Evolutionary conservation across 148 eudicot species (phyloP).

Genomic region (Polygonum maritimum): DNA sequence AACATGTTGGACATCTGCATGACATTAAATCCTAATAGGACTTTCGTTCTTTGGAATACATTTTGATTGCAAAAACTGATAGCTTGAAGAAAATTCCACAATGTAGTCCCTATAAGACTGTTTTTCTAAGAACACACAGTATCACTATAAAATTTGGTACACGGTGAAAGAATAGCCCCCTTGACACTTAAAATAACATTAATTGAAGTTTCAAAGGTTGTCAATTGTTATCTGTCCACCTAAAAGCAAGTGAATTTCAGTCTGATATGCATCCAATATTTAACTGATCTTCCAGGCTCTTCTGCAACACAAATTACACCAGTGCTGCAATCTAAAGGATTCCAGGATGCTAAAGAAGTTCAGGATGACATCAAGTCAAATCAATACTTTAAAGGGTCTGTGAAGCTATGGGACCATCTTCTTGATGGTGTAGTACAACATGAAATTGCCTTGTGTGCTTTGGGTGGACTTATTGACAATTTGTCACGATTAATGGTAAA

Average conservation of each 20-base stretch:
- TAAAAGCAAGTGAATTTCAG: neutral
- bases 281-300: slow-evolving; percentile 37
- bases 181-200: neutral
- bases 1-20: neutral
- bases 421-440: slow-evolving; percentile 44
- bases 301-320: slow-evolving; percentile 45
- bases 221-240: neutral
- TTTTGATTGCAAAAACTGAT: neutral
- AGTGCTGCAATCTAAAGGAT: slow-evolving; percentile 35
- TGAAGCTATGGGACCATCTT: slow-evolving; percentile 38
- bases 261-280: neutral
- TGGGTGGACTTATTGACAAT: slow-evolving; percentile 75
- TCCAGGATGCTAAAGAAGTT: slow-evolving; percentile 50
- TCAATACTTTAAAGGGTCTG: slow-evolving; percentile 62
- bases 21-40: neutral
- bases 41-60: neutral
- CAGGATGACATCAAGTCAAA: slow-evolving; percentile 50
- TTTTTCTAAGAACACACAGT: neutral
- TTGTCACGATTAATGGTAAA: slow-evolving; percentile 70
- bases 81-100: neutral
- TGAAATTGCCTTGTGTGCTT: slow-evolving; percentile 69
- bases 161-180: neutral
- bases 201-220: neutral
- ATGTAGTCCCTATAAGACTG: neutral
- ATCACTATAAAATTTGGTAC: neutral